A percentile compares a stretch with the other conserved stretches of the same genome.
Evolutionary conservation across 1,284 basidiomycete genomes (phyloP).

Genomic region (Golubevia sp.): DNA sequence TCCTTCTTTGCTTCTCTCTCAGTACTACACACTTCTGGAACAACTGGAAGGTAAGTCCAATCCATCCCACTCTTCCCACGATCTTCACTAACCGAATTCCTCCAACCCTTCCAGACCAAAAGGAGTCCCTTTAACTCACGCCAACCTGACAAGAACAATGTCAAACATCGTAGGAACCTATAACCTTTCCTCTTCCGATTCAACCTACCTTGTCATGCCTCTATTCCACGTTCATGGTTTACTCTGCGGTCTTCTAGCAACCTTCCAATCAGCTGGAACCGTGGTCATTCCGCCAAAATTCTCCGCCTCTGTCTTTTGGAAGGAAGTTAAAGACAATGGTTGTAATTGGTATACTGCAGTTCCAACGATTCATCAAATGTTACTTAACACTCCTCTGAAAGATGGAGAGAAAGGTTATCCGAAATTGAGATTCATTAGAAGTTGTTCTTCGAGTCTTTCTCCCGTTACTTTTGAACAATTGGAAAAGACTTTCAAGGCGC

Average conservation of each 20-base stretch:
- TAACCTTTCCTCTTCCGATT: conserved; percentile 64
- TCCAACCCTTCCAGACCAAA: conserved; percentile 49
- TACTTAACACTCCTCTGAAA: conserved; percentile 63
- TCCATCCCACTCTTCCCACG: too few relatives aligned
- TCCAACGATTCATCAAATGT: conserved; percentile 66
- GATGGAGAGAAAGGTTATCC: conserved; percentile 54
- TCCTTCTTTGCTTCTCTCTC: too few relatives aligned
- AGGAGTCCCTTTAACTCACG: conserved; percentile 69
- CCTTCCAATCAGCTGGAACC: conserved; percentile 68
- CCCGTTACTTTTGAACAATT: conserved; percentile 62
- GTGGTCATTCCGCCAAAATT: conserved; percentile 70
- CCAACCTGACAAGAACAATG: conserved; percentile 69
- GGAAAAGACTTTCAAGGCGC: conserved; percentile 64
- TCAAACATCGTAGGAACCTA: conserved; percentile 69
- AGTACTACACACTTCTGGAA: too few relatives aligned
- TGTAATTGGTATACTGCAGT: conserved; percentile 67
- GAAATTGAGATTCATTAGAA: conserved; percentile 65
- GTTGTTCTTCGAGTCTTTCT: conserved; percentile 64
- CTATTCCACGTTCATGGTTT: conserved; percentile 73
- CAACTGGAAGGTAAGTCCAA: too few relatives aligned
- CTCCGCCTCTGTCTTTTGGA: conserved; percentile 70
- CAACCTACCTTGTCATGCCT: conserved; percentile 71
- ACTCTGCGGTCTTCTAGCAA: conserved; percentile 70
- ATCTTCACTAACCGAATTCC: too few relatives aligned
- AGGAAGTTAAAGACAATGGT: conserved; percentile 63